phyloP scores from a whole-genome alignment of 73 alveolate genomes.

The Paramecium pentaurelia region DNA sequence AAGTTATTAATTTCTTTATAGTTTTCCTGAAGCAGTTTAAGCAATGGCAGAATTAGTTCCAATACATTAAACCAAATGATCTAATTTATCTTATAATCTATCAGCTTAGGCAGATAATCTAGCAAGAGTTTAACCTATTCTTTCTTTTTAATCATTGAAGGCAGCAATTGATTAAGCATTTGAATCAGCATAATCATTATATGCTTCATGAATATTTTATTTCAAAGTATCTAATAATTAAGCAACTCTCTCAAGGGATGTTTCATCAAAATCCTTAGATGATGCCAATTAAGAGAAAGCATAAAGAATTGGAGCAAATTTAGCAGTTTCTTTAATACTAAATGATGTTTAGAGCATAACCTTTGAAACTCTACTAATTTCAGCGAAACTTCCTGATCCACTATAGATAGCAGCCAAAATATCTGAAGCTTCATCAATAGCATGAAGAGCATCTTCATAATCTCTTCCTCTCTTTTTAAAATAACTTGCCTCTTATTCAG shows the following conservation, averaged over 20 bases:
- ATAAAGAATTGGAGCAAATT: constrained; percentile 2
- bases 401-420: constrained; percentile 13
- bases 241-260: constrained; percentile 33
- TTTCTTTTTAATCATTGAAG: constrained; percentile 19
- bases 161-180: constrained; percentile 39
- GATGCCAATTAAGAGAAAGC: constrained; percentile 19
- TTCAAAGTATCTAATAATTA: constrained; percentile 8
- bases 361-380: constrained; percentile 6
- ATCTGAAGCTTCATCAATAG: constrained; percentile 43
- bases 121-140: neutral
- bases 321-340: neutral
- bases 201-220: neutral
- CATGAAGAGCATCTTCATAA: constrained; percentile 46
- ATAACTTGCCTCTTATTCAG: neutral
- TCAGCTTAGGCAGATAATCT: constrained; percentile 4
- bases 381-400: constrained; percentile 48
- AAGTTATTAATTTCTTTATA: constrained; percentile 9
- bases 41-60: constrained; percentile 46
- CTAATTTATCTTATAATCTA: constrained; percentile 13
- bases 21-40: neutral
- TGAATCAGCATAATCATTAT: neutral
- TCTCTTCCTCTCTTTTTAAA: constrained; percentile 38
- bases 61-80: neutral
- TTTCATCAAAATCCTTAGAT: neutral
- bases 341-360: neutral